Evolutionary conservation across 75 land plant species (phyloP).

Genomic region (Gnetum montanum): DNA sequence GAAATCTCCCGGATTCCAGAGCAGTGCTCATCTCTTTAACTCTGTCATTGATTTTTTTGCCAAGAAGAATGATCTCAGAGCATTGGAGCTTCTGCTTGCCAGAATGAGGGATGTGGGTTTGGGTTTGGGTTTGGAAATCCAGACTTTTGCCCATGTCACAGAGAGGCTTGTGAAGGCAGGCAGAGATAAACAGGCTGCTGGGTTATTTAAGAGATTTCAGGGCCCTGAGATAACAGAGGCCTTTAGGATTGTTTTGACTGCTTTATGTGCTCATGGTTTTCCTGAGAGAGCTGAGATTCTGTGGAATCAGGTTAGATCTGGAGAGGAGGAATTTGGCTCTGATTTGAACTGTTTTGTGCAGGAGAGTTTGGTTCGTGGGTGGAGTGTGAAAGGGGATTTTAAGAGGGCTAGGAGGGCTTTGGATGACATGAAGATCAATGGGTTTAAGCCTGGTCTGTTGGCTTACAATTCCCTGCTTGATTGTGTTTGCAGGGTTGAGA

Average conservation of each 20-base stretch:
- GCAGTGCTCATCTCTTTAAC: slow-evolving; percentile 26
- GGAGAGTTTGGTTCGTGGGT: slow-evolving; percentile 27
- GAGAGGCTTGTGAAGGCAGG: slow-evolving; percentile 32
- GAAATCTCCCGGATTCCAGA: background rate
- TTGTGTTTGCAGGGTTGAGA: slow-evolving; percentile 29
- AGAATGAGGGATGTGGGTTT: slow-evolving; percentile 21
- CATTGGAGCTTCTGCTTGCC: slow-evolving; percentile 26
- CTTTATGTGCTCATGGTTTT: slow-evolving; percentile 35
- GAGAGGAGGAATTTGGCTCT: background rate
- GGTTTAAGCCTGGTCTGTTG: slow-evolving; percentile 13
- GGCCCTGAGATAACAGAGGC: slow-evolving; percentile 12
- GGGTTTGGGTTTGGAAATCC: slow-evolving; percentile 14
- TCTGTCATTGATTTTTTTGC: slow-evolving; percentile 23
- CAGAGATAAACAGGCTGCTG: slow-evolving; percentile 36
- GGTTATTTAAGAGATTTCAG: slow-evolving; percentile 29
- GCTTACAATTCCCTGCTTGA: slow-evolving; percentile 34
- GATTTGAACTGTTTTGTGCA: slow-evolving; percentile 11
- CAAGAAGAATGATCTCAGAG: slow-evolving; percentile 24
- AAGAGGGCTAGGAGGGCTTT: slow-evolving; percentile 29
- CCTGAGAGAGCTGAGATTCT: slow-evolving; percentile 34
- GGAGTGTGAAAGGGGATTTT: slow-evolving; percentile 28
- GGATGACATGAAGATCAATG: slow-evolving; percentile 31
- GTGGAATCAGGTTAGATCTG: slow-evolving; percentile 13
- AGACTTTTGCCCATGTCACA: slow-evolving; percentile 23
- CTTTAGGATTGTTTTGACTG: slow-evolving; percentile 20